Evolutionary conservation across 768 basidiomycete species (phyloP).

Genomic region (Antrodiella citrinella): DNA sequence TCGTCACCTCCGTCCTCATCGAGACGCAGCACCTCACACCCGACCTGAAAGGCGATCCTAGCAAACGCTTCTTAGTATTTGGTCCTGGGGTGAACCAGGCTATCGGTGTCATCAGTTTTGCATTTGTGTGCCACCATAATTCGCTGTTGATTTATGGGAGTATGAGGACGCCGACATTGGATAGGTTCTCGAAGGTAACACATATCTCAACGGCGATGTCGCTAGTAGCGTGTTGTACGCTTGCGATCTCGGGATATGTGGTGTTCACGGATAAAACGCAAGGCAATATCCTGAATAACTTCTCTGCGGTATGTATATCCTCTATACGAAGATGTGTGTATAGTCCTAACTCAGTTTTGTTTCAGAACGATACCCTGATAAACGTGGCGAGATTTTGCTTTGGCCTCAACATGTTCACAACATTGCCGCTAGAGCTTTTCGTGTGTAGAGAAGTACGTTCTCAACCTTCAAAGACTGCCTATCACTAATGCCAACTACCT

Average conservation of each 20-base stretch:
- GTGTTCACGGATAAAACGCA: slow-evolving; percentile 87
- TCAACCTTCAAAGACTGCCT: neutral
- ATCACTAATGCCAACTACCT: neutral
- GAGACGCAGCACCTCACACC: slow-evolving; percentile 71
- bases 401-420: slow-evolving; percentile 97
- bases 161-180: slow-evolving; percentile 85
- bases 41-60: slow-evolving; percentile 70
- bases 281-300: slow-evolving; percentile 98
- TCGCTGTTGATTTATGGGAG: slow-evolving; percentile 94
- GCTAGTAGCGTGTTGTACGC: slow-evolving; percentile 72
- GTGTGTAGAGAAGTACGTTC: slow-evolving; percentile 94
- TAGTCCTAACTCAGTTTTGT: neutral
- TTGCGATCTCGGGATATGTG: slow-evolving; percentile 80
- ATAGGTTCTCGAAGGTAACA: slow-evolving; percentile 87
- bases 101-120: slow-evolving; percentile 95
- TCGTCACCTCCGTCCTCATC: slow-evolving; percentile 77
- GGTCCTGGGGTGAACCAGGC: slow-evolving; percentile 85
- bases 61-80: slow-evolving; percentile 66
- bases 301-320: slow-evolving; percentile 48
- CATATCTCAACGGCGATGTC: slow-evolving; percentile 86
- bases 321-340: neutral
- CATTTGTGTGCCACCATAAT: slow-evolving; percentile 98
- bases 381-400: slow-evolving; percentile 94
- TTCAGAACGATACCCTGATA: slow-evolving; percentile 75
- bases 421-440: slow-evolving; percentile 90